These are phyloP conservation scores for Jatropha multifida DNA, from an alignment of 441 rosid genomes.

Conservation along the genomic window DNA sequence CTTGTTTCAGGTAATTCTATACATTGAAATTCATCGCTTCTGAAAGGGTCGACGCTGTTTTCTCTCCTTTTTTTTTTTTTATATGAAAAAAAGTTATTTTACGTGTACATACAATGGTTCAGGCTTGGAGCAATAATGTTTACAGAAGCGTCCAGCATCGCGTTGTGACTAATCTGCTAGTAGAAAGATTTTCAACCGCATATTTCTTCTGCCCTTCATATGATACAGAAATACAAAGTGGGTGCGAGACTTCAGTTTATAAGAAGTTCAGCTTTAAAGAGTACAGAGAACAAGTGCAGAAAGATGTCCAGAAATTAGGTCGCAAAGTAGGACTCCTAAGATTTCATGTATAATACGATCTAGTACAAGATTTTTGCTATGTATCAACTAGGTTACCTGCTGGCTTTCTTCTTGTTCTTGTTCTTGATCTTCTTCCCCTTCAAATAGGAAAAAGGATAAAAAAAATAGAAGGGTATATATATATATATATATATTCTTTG, in stretches of 20 bases:
- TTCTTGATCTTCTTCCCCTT: too few relatives aligned
- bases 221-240: slow-evolving; percentile 60
- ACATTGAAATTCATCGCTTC: too few relatives aligned
- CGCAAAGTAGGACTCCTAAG: slow-evolving; percentile 80
- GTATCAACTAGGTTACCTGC: background rate
- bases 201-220: slow-evolving; percentile 85
- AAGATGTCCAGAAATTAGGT: slow-evolving; percentile 71
- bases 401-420: too few relatives aligned
- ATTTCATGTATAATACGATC: slow-evolving; percentile 39
- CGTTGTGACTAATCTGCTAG: slow-evolving; percentile 63
- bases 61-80: too few relatives aligned
- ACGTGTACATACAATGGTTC: background rate
- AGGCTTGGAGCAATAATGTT: slow-evolving; percentile 92
- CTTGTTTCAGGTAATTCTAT: slow-evolving; percentile 62
- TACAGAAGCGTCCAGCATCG: slow-evolving; percentile 86
- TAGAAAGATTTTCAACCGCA: slow-evolving; percentile 81
- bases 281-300: slow-evolving; percentile 71
- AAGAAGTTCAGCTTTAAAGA: slow-evolving; percentile 72
- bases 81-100: too few relatives aligned
- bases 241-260: slow-evolving; percentile 48
- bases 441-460: background rate
- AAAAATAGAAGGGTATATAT: background rate
- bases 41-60: too few relatives aligned
- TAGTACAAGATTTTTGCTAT: background rate
- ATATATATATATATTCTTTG: background rate